phyloP scores from a whole-genome alignment of 1,284 basidiomycete genomes.

The Puccinia polysora region DNA sequence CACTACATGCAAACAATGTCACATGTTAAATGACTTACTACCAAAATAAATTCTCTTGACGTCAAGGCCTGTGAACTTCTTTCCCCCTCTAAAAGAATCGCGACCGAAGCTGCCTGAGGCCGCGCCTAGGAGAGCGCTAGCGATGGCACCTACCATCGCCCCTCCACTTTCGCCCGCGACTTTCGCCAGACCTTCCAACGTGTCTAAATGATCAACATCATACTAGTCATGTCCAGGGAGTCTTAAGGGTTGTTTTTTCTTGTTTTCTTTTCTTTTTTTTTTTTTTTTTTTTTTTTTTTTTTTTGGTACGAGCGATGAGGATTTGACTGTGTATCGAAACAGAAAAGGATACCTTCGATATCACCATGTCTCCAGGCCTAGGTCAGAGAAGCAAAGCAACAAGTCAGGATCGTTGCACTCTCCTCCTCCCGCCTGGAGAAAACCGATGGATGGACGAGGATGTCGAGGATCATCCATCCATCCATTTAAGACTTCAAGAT shows the following conservation, averaged over 20 bases:
- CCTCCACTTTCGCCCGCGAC: conserved; percentile 35
- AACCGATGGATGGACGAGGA: too few relatives aligned
- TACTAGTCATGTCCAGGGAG: too few relatives aligned
- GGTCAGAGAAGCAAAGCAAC: neutral
- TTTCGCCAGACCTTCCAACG: conserved; percentile 37
- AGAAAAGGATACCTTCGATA: conserved; percentile 21
- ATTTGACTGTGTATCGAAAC: neutral
- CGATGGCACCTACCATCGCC: conserved; percentile 36
- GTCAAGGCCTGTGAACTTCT: conserved; percentile 51
- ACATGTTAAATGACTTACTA: conserved; percentile 49
- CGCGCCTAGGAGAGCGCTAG: conserved; percentile 32
- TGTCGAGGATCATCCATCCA: too few relatives aligned
- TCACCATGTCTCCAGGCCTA: conserved; percentile 42
- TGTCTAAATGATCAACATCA: too few relatives aligned
- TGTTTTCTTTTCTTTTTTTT: too few relatives aligned
- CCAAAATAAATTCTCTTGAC: conserved; percentile 52
- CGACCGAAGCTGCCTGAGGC: conserved; percentile 17
- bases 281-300: too few relatives aligned
- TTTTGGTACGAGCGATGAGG: neutral
- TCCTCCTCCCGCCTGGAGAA: too few relatives aligned
- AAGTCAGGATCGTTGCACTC: too few relatives aligned
- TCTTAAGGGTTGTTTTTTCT: too few relatives aligned
- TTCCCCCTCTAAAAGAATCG: conserved; percentile 44
- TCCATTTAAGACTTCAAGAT: too few relatives aligned
- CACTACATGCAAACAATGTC: too few relatives aligned